Evolutionary conservation across 257 asterid species (phyloP).

Genomic region (Striga asiatica): DNA sequence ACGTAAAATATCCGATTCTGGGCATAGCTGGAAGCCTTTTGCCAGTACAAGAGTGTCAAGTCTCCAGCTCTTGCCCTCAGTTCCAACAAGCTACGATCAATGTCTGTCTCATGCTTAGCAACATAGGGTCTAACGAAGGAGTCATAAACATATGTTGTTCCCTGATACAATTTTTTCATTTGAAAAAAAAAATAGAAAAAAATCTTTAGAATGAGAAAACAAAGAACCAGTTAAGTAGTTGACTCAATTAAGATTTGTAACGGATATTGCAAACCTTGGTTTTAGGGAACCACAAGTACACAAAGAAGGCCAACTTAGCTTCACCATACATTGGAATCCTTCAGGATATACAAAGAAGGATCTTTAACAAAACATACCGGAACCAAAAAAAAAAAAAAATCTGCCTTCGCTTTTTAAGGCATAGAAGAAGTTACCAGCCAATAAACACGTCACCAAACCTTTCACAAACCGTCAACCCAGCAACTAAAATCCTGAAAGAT

Average conservation of each 20-base stretch:
- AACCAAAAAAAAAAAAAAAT: no score
- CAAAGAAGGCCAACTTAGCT: slow-evolving; percentile 88
- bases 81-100: slow-evolving; percentile 72
- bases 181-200: slow-evolving; percentile 7
- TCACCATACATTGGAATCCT: slow-evolving; percentile 97
- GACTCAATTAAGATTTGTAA: background rate
- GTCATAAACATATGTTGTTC: slow-evolving; percentile 79
- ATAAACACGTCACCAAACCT: slow-evolving; percentile 69
- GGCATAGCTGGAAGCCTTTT: slow-evolving; percentile 45
- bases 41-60: slow-evolving; percentile 54
- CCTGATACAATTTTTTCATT: slow-evolving; percentile 50
- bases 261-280: slow-evolving; percentile 52
- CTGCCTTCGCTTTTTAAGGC: background rate
- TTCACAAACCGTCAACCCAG: slow-evolving; percentile 69
- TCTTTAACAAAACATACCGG: background rate
- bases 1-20: slow-evolving; percentile 67
- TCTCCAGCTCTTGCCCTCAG: slow-evolving; percentile 76
- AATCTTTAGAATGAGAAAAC: slow-evolving; percentile 2
- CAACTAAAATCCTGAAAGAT: slow-evolving; percentile 68
- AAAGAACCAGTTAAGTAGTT: background rate
- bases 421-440: slow-evolving; percentile 50
- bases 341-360: slow-evolving; percentile 15
- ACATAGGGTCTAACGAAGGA: slow-evolving; percentile 77
- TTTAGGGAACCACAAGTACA: slow-evolving; percentile 88
- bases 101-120: slow-evolving; percentile 75